Conservation (phyloP, 805 yeast genomes). For the Saccharomyces jurei region DNA sequence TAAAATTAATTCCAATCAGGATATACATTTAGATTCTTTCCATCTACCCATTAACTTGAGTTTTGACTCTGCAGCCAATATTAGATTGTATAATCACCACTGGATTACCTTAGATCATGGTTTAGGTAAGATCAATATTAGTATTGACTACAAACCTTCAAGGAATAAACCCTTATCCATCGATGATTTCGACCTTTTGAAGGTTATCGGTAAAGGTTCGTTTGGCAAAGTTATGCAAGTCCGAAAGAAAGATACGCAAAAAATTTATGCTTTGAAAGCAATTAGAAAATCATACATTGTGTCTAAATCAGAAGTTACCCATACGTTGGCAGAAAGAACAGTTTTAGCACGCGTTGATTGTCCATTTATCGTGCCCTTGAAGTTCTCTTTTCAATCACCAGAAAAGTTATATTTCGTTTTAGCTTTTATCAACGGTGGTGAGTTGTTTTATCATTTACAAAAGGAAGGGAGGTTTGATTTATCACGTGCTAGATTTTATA, state of each 20-base stretch:
- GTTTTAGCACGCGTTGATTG: slow-evolving; percentile 87
- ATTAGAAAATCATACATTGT: slow-evolving; percentile 91
- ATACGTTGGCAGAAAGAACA: slow-evolving; percentile 92
- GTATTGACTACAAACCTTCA: slow-evolving; percentile 63
- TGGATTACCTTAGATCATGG: slow-evolving; percentile 37
- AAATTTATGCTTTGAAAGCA: slow-evolving; percentile 89
- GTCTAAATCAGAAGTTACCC: slow-evolving; percentile 88
- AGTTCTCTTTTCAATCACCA: slow-evolving; percentile 94
- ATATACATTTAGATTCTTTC: slow-evolving; percentile 67
- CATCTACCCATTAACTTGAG: slow-evolving; percentile 52
- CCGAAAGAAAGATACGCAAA: slow-evolving; percentile 87
- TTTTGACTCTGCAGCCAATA: slow-evolving; percentile 39
- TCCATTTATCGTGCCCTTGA: slow-evolving; percentile 93
- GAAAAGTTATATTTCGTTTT: slow-evolving; percentile 86
- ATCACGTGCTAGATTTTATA: slow-evolving; percentile 84
- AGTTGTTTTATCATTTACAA: slow-evolving; percentile 88
- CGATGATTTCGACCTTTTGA: slow-evolving; percentile 85
- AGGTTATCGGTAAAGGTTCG: slow-evolving; percentile 96
- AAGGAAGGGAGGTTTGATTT: slow-evolving; percentile 81
- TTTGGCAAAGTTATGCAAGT: slow-evolving; percentile 99
- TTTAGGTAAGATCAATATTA: slow-evolving; percentile 48
- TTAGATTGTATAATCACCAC: slow-evolving; percentile 62
- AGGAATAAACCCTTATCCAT: slow-evolving; percentile 64
- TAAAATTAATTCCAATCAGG: slow-evolving; percentile 43
- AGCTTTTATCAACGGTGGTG: slow-evolving; percentile 95